These are phyloP conservation scores for Dalbergia cultrata DNA, from an alignment of 306 rosid genomes.

Conservation along the genomic window DNA sequence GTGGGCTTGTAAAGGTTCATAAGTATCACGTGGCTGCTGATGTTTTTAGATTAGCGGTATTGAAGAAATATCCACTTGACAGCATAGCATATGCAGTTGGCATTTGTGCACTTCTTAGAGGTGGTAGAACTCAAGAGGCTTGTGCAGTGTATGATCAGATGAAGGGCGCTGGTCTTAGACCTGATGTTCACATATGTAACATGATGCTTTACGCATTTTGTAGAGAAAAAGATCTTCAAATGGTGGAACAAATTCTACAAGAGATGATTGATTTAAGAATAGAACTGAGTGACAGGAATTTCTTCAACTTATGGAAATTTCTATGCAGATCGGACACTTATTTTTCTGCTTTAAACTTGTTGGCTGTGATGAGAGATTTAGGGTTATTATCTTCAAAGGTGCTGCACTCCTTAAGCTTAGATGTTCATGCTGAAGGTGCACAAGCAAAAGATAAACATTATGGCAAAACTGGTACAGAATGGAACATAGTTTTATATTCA, in stretches of 20 bases:
- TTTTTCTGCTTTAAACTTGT: conserved; percentile 41
- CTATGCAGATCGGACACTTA: conserved; percentile 32
- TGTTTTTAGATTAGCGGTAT: conserved; percentile 51
- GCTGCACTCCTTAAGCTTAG: conserved; percentile 18
- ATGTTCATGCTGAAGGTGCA: conserved; percentile 21
- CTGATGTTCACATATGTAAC: conserved; percentile 57
- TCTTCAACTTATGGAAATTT: conserved; percentile 52
- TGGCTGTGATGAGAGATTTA: conserved; percentile 63
- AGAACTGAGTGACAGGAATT: conserved; percentile 53
- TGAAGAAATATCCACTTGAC: conserved; percentile 56
- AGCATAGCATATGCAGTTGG: conserved; percentile 58
- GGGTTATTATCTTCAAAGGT: conserved; percentile 57
- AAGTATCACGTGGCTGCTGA: conserved; percentile 54
- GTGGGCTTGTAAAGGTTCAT: conserved; percentile 63
- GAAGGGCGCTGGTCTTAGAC: conserved; percentile 65
- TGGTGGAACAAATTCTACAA: conserved; percentile 54
- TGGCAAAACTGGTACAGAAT: conserved; percentile 34
- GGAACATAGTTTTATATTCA: conserved; percentile 44
- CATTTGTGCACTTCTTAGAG: conserved; percentile 63
- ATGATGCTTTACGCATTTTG: conserved; percentile 55
- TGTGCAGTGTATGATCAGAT: conserved; percentile 52
- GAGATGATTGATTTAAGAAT: conserved; percentile 71
- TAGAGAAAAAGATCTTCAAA: conserved; percentile 52
- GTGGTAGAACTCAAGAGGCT: conserved; percentile 67
- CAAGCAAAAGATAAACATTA: conserved; percentile 46